phyloP scores from a whole-genome alignment of 1,284 basidiomycete genomes.

The Wallemia hederae region DNA sequence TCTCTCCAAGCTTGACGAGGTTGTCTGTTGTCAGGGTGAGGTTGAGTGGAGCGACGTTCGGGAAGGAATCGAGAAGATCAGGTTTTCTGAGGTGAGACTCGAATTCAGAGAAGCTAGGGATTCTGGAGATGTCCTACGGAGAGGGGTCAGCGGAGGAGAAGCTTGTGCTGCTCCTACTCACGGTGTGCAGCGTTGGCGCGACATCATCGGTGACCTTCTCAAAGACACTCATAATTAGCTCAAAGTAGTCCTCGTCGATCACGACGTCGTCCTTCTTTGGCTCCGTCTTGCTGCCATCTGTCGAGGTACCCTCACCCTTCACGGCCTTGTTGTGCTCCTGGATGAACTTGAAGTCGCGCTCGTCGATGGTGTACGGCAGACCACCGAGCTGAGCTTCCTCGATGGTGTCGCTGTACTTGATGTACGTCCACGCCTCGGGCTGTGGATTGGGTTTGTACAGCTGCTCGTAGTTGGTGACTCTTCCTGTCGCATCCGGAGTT shows the following conservation, averaged over 20 bases:
- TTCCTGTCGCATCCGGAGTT: conserved; percentile 60
- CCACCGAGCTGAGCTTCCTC: conserved; percentile 48
- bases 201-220: conserved; percentile 76
- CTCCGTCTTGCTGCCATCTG: conserved; percentile 35
- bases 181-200: conserved; percentile 65
- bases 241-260: conserved; percentile 70
- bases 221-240: conserved; percentile 78
- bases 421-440: conserved; percentile 47
- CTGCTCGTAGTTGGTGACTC: conserved; percentile 30
- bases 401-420: conserved; percentile 59
- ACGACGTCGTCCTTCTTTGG: conserved; percentile 19
- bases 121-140: conserved; percentile 19
- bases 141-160: conserved; percentile 1
- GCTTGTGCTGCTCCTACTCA: conserved; percentile 18
- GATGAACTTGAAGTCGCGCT: conserved; percentile 82
- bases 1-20: conserved; percentile 13
- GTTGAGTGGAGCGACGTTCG: conserved; percentile 29
- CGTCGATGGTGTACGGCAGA: conserved; percentile 79
- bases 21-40: conserved; percentile 29
- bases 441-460: conserved; percentile 40
- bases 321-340: conserved; percentile 68
- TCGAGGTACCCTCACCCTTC: conserved; percentile 51
- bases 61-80: conserved; percentile 29
- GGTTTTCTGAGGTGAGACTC: conserved; percentile 35
- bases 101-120: conserved; percentile 48